These are phyloP conservation scores for Pleurotus citrinopileatus DNA, from an alignment of 768 basidiomycete genomes.

Conservation along the genomic window DNA sequence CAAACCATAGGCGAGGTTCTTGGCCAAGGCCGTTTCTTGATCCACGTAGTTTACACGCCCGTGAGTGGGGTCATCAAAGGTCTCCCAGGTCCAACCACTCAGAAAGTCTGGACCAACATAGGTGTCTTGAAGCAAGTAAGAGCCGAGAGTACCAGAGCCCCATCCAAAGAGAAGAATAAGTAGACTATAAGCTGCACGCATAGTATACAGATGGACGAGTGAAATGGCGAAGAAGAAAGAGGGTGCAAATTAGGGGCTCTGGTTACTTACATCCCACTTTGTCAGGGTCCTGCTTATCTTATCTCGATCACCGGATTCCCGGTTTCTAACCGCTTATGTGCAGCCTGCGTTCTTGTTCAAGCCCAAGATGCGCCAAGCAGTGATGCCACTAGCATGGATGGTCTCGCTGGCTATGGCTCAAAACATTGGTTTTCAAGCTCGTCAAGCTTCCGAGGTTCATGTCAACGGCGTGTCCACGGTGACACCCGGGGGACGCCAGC, in stretches of 20 bases:
- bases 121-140: constrained; percentile 18
- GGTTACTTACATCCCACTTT: not conserved
- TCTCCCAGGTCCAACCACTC: constrained; percentile 46
- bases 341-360: too few species aligned
- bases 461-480: too few species aligned
- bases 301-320: not conserved
- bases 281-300: not conserved
- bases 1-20: constrained; percentile 48
- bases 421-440: too few species aligned
- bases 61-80: constrained; percentile 56
- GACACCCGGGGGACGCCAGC: too few species aligned
- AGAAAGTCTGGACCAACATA: constrained; percentile 39
- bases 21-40: constrained; percentile 32
- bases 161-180: not conserved
- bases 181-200: not conserved
- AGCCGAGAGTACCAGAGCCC: not conserved
- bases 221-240: not conserved
- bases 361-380: too few species aligned
- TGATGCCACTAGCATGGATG: too few species aligned
- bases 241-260: not conserved
- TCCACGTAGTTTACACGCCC: constrained; percentile 63
- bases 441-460: too few species aligned
- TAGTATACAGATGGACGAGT: too few species aligned
- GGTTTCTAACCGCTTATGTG: too few species aligned
- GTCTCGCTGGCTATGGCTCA: too few species aligned